Base-by-base conservation (phyloP, 768 basidiomycete genomes). In the Coprinopsis cinerea region DNA sequence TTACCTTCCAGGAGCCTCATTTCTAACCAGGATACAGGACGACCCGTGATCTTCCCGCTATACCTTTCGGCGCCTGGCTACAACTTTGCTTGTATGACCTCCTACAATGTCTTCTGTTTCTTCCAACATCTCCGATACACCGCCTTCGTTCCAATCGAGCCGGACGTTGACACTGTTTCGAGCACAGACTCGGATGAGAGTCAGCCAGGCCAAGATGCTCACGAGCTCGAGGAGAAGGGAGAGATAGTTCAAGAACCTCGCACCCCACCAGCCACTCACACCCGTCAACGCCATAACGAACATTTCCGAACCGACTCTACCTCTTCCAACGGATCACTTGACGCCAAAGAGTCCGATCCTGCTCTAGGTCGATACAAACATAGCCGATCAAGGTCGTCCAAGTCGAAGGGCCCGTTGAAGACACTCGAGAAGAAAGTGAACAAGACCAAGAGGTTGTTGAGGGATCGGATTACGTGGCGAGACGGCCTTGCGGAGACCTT, bases 31-130 rank as follows among this genome's bases (percentile, higher is more conserved):
- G 22, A 27, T 37, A 47, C 63, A 93, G 91, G 85, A 65, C 89
- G 91, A 35, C 92, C 92, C 0, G 73, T 81, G 15, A 83, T 94
- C 53, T 73, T 87, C 46, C 87, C 90, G 5, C 79, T 95, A 51
- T 92, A 92, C 65, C 72, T 90, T 36, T 93, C 91, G 1, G 74
- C 88, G 1, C 73, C 90, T 14, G 89, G 81, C 4, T 86, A 82
- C 71, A 86, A 79, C 58, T 72, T 85, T 48, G 85, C 79, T 25
- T 79, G 80, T 30, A 79, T 94, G 71, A 77, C 82, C 1, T 92
- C 88, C 14, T 93, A 85, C 68, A 78, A 79, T 46, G 82, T 83
- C 67, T 93, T 91, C 65, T 85, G 83, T 65, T 92, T 92, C 72
- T 71, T 93, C 57, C 80, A 83, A 51, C 78, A 92, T 64, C 73